These are phyloP conservation scores for Daphne laureola DNA, from an alignment of 441 rosid species.

Conservation along the genomic window DNA sequence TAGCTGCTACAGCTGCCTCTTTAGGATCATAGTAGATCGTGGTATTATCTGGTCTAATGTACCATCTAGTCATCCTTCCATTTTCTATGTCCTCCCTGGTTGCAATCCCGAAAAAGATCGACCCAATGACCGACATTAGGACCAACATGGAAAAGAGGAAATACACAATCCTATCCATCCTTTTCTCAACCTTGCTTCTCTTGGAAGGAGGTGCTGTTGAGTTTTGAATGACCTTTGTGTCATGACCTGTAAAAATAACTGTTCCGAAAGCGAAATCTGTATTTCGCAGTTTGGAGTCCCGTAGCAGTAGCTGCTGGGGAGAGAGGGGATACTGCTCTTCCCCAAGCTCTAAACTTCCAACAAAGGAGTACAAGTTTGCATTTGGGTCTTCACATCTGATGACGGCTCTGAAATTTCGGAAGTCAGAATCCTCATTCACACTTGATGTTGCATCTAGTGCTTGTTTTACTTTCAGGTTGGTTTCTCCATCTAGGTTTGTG, in stretches of 20 bases:
- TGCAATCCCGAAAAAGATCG: constrained; percentile 61
- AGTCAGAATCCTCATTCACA: constrained; percentile 49
- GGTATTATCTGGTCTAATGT: constrained; percentile 77
- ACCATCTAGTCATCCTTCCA: constrained; percentile 91
- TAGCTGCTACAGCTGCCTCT: constrained; percentile 49
- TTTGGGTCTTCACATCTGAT: constrained; percentile 93
- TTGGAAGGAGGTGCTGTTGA: constrained; percentile 91
- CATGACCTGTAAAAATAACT: constrained; percentile 85
- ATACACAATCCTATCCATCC: constrained; percentile 79
- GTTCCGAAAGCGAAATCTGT: constrained; percentile 82
- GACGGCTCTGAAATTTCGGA: constrained; percentile 53
- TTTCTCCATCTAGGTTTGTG: constrained; percentile 93
- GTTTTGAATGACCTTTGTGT: constrained; percentile 89
- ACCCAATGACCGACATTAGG: constrained; percentile 57
- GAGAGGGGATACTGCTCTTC: constrained; percentile 64
- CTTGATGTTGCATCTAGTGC: constrained; percentile 55
- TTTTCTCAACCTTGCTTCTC: constrained; percentile 86
- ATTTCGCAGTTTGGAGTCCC: constrained; percentile 89
- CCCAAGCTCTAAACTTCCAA: constrained; percentile 66
- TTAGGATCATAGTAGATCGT: constrained; percentile 61
- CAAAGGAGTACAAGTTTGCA: constrained; percentile 76
- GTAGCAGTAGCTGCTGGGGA: constrained; percentile 86
- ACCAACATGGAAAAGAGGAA: constrained; percentile 61
- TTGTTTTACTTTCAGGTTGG: constrained; percentile 86
- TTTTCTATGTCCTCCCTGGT: constrained; percentile 56